Base-by-base conservation (phyloP, 768 basidiomycete genomes). In the Lactifluus rugatus region DNA sequence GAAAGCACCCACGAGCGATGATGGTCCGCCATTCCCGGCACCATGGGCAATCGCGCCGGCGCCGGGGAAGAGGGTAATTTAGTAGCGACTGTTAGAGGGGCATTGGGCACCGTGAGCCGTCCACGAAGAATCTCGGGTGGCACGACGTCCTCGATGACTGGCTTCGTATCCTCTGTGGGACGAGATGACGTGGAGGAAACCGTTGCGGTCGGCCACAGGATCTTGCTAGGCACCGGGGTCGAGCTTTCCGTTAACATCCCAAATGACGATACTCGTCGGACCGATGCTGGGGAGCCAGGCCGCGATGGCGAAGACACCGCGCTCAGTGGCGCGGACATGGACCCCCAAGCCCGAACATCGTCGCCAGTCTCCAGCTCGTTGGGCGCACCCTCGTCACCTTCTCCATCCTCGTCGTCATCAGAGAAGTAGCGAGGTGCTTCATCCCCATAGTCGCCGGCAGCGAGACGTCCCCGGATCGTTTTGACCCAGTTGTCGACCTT, bases 401-500 rank as follows among this genome's bases (percentile, higher is more conserved):
- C 59, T 54, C 16, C 67, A 62, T 48, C 67, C 69, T 77, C 75
- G 42, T 76, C 75, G 25, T 80, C 79, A 11, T 73, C 75, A 5
- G 71, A 74, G 52, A 78, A 78, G 65, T 80, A 82, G 36, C 78
- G 72, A n/a, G 82, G 78, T n/a, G 69, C 75, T 57, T 84, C 84
- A 62, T 82, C 71, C 3, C 77, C 76, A 67, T 85, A 84, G 62
- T 84, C 83, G 0, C 83, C 83, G 19, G 77, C 78, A 8, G 75
- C 78, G 70, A 86, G 73, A 28, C 89, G 78, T 51, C 84, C 78
- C 64, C 81, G 82, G 34, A 91, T 84, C 11, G 78, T 79, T 61
- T 80, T 79, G 48, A 91, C 82, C 90, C 90, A 92, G 2, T 82
- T 81, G 67, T 92, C 84, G 3, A 93, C 88, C 68, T 91, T 90